Evolutionary conservation across 257 asterid species (phyloP), one percentile per base, ranked within the genome.

Genomic region (Leptodermis oblonga): DNA sequence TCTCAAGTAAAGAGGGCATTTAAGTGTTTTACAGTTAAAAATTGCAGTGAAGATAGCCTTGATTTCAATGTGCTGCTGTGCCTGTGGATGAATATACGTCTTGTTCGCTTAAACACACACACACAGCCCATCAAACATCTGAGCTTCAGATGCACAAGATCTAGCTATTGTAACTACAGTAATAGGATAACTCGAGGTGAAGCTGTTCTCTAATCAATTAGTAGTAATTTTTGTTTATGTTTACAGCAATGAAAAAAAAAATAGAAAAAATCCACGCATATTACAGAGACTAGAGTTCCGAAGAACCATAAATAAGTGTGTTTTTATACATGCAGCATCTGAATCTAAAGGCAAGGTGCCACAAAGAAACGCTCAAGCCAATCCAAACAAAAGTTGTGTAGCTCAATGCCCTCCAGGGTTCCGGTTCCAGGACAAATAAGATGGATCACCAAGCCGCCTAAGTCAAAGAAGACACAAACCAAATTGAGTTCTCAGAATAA

Each of bases 401-500:
- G 56, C 48, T 74, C 54, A 91, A 75, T 79, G 96, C 53, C 92
- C 92, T 3, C 93, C 92, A 0, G 95, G 90, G 79, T 86, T 89
- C 78, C 90, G 84, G 76, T 89, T 92, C 97, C 96, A 92, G 2
- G 97, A 92, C 74, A 92, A 65, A 76, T 92, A 89, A 6, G 96
- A 79, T n/a, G 97, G 96, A 81, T 92, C 97, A 64, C 96, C 97
- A 46, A 89, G 95, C 84, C 81, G 93, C 96, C 97, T 89, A 86
- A 66, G 56, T 64, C 52, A 79, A 69, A 48, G 45, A 77, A 65
- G 68, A 66, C 39, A 70, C 42, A 1, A 13, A 55, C 31, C 30
- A n/a, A 20, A 54, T 41, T 58, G 31, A 58, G 55, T 39, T 36
- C 36, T 60, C 39, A 20, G 33, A 11, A 49, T 25, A n/a, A 46